Evolutionary conservation across 192 early-diverging fungal genomes (phyloP).

Genomic region (Lobosporangium transversale): DNA sequence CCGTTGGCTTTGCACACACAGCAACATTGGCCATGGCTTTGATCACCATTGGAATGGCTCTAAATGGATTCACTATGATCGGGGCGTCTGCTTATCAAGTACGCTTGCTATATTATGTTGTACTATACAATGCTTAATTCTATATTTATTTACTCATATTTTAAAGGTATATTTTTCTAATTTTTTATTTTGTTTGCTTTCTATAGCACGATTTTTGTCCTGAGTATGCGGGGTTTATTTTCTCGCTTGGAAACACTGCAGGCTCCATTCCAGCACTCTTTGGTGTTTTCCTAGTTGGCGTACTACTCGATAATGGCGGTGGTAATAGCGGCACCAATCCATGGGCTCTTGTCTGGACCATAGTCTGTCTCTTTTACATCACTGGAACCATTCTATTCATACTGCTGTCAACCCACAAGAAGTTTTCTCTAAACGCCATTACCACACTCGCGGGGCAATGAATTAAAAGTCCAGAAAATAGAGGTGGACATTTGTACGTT

Average conservation of each 20-base stretch:
- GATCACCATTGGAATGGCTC: conserved; percentile 42
- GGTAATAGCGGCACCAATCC: conserved; percentile 9
- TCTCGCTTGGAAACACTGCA: conserved; percentile 51
- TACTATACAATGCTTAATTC: too few relatives aligned
- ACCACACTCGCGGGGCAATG: too few relatives aligned
- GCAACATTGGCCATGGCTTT: conserved; percentile 28
- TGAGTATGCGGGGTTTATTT: conserved; percentile 53
- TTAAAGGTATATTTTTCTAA: too few relatives aligned
- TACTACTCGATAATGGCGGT: conserved; percentile 23
- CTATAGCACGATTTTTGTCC: conserved; percentile 51
- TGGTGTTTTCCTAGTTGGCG: conserved; percentile 41
- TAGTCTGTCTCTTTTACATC: conserved; percentile 30
- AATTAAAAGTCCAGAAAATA: too few relatives aligned
- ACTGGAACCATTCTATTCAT: conserved; percentile 27
- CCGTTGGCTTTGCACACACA: conserved; percentile 29
- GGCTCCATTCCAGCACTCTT: conserved; percentile 45
- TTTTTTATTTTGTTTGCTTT: background rate
- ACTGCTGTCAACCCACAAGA: conserved; percentile 17
- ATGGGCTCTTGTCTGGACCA: conserved; percentile 47
- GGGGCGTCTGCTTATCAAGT: conserved; percentile 50
- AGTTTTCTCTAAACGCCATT: too few relatives aligned
- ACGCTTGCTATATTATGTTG: background rate
- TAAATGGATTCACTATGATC: conserved; percentile 47
- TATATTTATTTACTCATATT: too few relatives aligned
- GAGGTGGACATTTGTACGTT: too few relatives aligned